Evolutionary conservation across 1,284 basidiomycete genomes (phyloP), one percentile per base, ranked within the genome.

Genomic region (Trichosporon sp.): DNA sequence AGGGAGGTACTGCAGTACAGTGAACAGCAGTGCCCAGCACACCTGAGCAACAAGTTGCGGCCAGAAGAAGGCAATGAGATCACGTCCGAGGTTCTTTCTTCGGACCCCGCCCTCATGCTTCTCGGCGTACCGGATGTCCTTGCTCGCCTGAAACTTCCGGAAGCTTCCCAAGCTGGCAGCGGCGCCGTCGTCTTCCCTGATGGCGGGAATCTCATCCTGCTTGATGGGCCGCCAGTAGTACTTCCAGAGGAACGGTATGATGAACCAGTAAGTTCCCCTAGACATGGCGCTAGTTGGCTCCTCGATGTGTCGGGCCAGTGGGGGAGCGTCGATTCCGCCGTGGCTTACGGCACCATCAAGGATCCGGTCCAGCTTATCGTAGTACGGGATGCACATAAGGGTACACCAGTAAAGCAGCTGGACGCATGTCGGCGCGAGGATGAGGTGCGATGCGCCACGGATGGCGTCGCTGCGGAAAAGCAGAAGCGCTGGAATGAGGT

Each of bases 171-270:
- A 69, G 16, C 78, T 79, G 1, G 83, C 79, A 0, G 87, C 85
- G 0, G 87, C 80, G 26, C 84, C 81, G 76, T 88, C 86, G 71
- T 86, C 86, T 37, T 87, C 84, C 6, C 86, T 79, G 1, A 88
- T 78, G 21, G 86, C 85, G 0, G 87, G 87, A 5, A 87, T 83
- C 38, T 85, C 83, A 11, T 80, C 76, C 48, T 86, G 75, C 7
- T 80, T 82, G 71, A 87, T 81, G 0, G 86, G 83, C 2, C 70
- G 78, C 54, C 76, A 78, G 76, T 84, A 86, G 74, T 86, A 84
- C 71, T 83, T 82, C 72, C 84, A 79, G 19, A 87, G 79, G 61
- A 85, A 78, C 0, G 85, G 78, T 4, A 84, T 73, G 68, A 86
- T 78, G 77, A 83, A 85, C 4, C 76, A 78, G 73, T 84, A 86